Base-by-base conservation (phyloP, 2,329 filamentous ascomycete genomes). In the Verticillium longisporum region DNA sequence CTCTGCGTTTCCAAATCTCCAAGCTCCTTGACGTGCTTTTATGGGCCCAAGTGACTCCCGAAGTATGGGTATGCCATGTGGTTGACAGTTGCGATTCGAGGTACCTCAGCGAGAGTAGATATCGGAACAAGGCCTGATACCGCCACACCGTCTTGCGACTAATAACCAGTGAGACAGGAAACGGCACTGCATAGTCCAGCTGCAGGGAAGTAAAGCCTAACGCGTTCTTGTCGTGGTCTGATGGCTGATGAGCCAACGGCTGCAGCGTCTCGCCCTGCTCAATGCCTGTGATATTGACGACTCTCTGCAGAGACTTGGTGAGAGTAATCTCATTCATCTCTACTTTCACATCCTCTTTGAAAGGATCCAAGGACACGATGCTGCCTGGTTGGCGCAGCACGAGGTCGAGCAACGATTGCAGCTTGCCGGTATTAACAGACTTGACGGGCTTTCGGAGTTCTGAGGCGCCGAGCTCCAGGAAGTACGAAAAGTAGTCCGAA, bases 301-400 rank as follows among this genome's bases (percentile, higher is more conserved):
- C 94, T 59, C 94, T 89, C 83, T 97, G 96, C 62, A 99, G 80
- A 78, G 92, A 96, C 70, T 96, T 96, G 13, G 92, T 96, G 55
- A 99, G 84, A 6, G 92, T 91, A 45, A 94, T 88, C 68, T 97
- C 92, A 72, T 97, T 97, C 90, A 98, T 97, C 69, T 93, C 89
- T 26, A 99, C 92, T 74, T 96, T 96, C 74, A 99, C 91, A 71
- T 99, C 94, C 76, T 99, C 95, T 72, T 98, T 99, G 82, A 96
- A 99, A 0, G 94, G 92, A 72, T 99, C 95, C 61, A 96, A 84
- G 0, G 93, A 92, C 14, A 96, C 94, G 56, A 97, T 90, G 68
- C 90, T 97, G 53, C 95, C 95, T 1, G 95, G 92, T 70, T 99
- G 95, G n/a, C 95, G 91, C 57, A 99, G 83, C 0, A 97, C 94